phyloP scores from a whole-genome alignment of 2,329 filamentous ascomycete genomes.

The Stemphylium vesicarium region DNA sequence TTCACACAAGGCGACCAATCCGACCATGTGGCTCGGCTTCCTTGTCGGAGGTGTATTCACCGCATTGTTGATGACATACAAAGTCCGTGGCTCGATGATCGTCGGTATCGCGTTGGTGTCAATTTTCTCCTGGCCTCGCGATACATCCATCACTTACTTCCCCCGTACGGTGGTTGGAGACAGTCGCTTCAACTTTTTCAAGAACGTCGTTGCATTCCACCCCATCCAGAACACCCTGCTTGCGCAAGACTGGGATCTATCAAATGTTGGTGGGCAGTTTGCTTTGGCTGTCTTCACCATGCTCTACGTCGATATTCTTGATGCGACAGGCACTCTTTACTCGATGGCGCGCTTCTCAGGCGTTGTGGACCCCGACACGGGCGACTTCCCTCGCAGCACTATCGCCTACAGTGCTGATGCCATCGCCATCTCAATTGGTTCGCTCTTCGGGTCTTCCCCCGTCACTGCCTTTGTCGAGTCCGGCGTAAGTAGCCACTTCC shows the following conservation, averaged over 20 bases:
- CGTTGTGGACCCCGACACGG: slow-evolving; percentile 78
- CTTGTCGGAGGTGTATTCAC: slow-evolving; percentile 85
- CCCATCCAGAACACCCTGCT: slow-evolving; percentile 72
- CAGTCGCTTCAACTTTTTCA: slow-evolving; percentile 82
- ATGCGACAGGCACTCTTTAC: slow-evolving; percentile 81
- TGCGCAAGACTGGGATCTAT: slow-evolving; percentile 76
- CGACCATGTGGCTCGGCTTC: slow-evolving; percentile 86
- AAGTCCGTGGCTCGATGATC: slow-evolving; percentile 85
- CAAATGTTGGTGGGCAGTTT: slow-evolving; percentile 74
- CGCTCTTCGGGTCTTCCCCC: slow-evolving; percentile 77
- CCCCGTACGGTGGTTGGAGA: slow-evolving; percentile 73
- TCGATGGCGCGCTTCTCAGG: slow-evolving; percentile 87
- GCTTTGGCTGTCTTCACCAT: slow-evolving; percentile 85
- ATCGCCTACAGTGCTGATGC: slow-evolving; percentile 85
- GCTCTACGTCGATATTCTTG: slow-evolving; percentile 87
- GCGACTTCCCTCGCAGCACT: slow-evolving; percentile 87
- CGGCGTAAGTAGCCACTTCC: slow-evolving; percentile 58
- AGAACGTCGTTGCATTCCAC: slow-evolving; percentile 83
- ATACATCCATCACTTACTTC: slow-evolving; percentile 79
- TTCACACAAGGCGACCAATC: slow-evolving; percentile 76
- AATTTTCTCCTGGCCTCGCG: slow-evolving; percentile 85
- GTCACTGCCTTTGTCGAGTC: slow-evolving; percentile 89
- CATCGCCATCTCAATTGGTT: slow-evolving; percentile 78
- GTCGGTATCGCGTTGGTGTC: slow-evolving; percentile 81
- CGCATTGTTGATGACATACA: slow-evolving; percentile 80